phyloP scores from a whole-genome alignment of 805 yeast genomes.

The Saturnispora saitoi region DNA sequence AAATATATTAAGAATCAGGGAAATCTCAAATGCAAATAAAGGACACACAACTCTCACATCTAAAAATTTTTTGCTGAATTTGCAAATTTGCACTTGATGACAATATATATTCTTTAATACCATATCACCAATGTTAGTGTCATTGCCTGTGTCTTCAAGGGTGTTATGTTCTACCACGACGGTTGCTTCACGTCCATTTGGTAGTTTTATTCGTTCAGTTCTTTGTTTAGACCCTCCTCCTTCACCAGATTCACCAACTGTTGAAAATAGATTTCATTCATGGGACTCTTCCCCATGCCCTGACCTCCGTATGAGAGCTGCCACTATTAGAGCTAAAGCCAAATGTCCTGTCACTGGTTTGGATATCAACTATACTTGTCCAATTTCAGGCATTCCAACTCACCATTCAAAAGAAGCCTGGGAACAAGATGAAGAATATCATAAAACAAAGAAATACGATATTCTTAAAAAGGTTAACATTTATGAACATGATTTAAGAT shows the following conservation, averaged over 20 bases:
- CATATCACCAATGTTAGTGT: neutral
- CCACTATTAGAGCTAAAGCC: conserved; percentile 78
- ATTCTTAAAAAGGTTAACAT: conserved; percentile 78
- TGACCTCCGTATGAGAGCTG: conserved; percentile 85
- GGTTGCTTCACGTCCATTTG: conserved; percentile 19
- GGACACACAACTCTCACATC: neutral
- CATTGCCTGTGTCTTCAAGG: neutral
- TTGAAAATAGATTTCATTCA: conserved; percentile 65
- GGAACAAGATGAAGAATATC: conserved; percentile 72
- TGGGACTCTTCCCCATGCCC: conserved; percentile 93
- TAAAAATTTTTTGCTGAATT: neutral
- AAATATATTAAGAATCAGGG: neutral
- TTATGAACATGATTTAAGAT: conserved; percentile 89
- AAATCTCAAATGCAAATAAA: no score
- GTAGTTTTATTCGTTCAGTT: conserved; percentile 30
- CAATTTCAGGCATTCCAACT: conserved; percentile 92
- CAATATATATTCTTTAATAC: neutral
- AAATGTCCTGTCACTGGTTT: conserved; percentile 83
- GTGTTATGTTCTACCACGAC: neutral
- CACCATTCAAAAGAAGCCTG: conserved; percentile 88
- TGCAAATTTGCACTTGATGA: neutral
- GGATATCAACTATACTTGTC: conserved; percentile 80
- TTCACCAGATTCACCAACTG: conserved; percentile 59
- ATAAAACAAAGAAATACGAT: conserved; percentile 56
- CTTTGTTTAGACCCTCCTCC: conserved; percentile 50